phyloP scores from a whole-genome alignment of 1,284 basidiomycete species.

The Trichosporon sp. region DNA sequence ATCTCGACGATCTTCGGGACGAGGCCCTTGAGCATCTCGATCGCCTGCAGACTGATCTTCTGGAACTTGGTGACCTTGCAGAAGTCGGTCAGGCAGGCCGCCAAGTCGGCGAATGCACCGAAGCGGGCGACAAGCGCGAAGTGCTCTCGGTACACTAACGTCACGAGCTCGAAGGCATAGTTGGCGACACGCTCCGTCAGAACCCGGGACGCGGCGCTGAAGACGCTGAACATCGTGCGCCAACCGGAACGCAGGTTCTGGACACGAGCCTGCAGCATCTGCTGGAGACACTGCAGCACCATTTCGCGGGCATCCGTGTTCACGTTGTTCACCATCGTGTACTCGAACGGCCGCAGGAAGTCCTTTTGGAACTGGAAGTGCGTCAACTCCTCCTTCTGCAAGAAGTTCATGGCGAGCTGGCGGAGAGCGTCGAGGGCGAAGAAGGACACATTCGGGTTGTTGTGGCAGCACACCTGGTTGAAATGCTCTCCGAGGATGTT shows the following conservation, averaged over 20 bases:
- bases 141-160: slow-evolving; percentile 82
- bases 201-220: slow-evolving; percentile 93
- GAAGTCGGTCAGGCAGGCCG: slow-evolving; percentile 97
- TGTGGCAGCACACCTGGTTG: slow-evolving; percentile 98
- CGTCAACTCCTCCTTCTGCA: slow-evolving; percentile 96
- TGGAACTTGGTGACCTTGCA: slow-evolving; percentile 99
- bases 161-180: slow-evolving; percentile 95
- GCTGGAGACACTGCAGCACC: slow-evolving; percentile 96
- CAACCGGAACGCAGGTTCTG: slow-evolving; percentile 97
- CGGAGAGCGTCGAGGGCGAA: slow-evolving; percentile 97
- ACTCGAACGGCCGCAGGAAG: slow-evolving; percentile 95
- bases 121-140: slow-evolving; percentile 85
- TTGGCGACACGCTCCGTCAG: slow-evolving; percentile 89
- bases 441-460: slow-evolving; percentile 92
- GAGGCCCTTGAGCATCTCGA: slow-evolving; percentile 88
- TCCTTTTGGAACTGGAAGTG: slow-evolving; percentile 99
- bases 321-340: slow-evolving; percentile 94
- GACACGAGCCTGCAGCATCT: slow-evolving; percentile 95
- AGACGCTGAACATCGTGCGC: slow-evolving; percentile 98
- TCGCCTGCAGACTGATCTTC: slow-evolving; percentile 92
- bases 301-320: slow-evolving; percentile 95
- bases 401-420: slow-evolving; percentile 95
- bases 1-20: slow-evolving; percentile 86
- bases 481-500: slow-evolving; percentile 97
- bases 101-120: slow-evolving; percentile 92